These are phyloP conservation scores for Nemania serpens DNA, from an alignment of 2,329 filamentous ascomycete genomes.

Conservation along the genomic window DNA sequence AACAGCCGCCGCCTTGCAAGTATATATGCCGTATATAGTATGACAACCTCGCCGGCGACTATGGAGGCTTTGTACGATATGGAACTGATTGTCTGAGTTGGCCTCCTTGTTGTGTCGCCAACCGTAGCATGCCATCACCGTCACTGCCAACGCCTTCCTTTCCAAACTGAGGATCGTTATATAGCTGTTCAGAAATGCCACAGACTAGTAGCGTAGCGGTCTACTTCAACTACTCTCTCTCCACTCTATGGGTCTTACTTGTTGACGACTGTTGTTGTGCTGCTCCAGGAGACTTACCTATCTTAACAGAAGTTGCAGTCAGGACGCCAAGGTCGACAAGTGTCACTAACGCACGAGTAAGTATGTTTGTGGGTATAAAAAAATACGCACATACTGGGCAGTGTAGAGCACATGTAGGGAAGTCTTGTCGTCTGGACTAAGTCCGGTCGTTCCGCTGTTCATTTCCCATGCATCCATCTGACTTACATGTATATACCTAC, in stretches of 20 bases:
- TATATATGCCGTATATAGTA: constrained; percentile 24
- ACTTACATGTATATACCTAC: too few species aligned
- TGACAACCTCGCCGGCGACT: constrained; percentile 7
- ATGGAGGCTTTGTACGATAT: background rate
- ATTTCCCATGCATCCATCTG: too few species aligned
- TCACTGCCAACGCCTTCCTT: background rate
- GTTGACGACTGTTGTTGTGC: background rate
- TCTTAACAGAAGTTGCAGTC: too few species aligned
- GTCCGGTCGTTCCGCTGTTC: too few species aligned
- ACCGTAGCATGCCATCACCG: background rate
- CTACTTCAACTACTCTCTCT: background rate
- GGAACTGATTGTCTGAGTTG: background rate
- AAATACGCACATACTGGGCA: too few species aligned
- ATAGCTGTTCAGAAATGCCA: background rate
- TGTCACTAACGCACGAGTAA: too few species aligned
- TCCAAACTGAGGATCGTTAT: background rate
- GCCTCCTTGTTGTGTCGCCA: background rate
- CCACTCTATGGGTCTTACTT: background rate
- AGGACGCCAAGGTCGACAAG: too few species aligned
- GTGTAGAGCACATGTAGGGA: too few species aligned
- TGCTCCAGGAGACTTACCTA: background rate
- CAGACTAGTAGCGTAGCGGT: background rate
- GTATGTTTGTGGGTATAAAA: too few species aligned
- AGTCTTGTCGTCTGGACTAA: too few species aligned
- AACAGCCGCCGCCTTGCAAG: constrained; percentile 2